Conservation (phyloP, 2,329 filamentous ascomycete genomes). For the Curvularia verruculosa region DNA sequence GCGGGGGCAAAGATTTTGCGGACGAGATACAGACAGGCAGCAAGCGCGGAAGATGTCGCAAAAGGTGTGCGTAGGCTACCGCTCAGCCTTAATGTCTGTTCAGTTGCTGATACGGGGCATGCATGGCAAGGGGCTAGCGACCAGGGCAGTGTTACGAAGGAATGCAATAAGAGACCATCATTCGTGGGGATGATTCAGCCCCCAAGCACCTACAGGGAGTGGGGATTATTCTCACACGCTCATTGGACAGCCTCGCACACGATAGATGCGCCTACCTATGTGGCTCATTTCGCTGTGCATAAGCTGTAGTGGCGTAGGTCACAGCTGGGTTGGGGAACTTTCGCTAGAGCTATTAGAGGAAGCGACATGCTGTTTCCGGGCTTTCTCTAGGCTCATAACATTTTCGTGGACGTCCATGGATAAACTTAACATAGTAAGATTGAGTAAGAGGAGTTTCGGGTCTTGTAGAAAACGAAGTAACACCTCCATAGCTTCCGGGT, state of each 20-base stretch:
- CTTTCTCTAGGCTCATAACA: background rate
- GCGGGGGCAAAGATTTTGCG: background rate
- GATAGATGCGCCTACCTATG: background rate
- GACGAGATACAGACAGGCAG: no score
- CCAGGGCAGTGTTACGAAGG: background rate
- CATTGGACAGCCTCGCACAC: constrained; percentile 1
- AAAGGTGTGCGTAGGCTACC: background rate
- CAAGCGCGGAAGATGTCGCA: background rate
- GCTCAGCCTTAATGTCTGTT: background rate
- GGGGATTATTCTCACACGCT: no score
- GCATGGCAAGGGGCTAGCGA: background rate
- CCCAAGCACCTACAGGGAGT: background rate
- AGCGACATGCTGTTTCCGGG: background rate
- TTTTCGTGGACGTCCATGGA: background rate
- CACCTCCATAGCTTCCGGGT: background rate
- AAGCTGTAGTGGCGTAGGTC: background rate
- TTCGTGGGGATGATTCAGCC: background rate
- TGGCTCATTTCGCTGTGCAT: background rate
- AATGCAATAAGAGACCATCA: background rate
- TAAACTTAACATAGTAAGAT: background rate
- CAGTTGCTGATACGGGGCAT: background rate
- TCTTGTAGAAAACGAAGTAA: background rate
- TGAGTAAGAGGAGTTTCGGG: background rate
- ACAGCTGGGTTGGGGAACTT: background rate
- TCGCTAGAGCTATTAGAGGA: background rate